Percentiles rank a stretch among this genome's conserved stretches.
Conservation (phyloP, 2,329 filamentous ascomycete genomes). For the Colletotrichum eleusines region DNA sequence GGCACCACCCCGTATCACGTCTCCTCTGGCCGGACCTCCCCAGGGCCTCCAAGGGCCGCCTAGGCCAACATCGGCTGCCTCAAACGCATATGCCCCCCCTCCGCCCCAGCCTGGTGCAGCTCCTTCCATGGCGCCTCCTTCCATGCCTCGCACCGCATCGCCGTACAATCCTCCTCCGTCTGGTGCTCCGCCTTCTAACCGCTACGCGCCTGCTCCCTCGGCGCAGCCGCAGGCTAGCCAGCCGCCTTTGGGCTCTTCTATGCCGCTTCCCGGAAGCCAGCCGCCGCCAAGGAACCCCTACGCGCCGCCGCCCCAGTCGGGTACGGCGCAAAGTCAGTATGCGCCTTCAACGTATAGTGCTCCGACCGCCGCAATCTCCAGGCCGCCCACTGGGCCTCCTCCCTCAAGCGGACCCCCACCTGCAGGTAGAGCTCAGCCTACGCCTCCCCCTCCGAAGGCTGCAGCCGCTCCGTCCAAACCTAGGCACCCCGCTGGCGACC, state of each 20-base stretch:
- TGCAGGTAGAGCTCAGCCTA: constrained; percentile 50
- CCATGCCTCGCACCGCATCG: constrained; percentile 78
- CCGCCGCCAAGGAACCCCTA: constrained; percentile 58
- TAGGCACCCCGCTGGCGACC: constrained; percentile 86
- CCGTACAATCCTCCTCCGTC: constrained; percentile 87
- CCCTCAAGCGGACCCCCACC: constrained; percentile 52
- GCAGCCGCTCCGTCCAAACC: constrained; percentile 64
- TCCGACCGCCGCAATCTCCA: constrained; percentile 49
- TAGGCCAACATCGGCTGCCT: constrained; percentile 67
- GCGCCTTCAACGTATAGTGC: constrained; percentile 67
- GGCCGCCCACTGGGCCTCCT: constrained; percentile 54
- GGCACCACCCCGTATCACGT: constrained; percentile 76
- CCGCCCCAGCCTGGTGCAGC: constrained; percentile 52
- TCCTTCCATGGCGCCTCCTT: constrained; percentile 58
- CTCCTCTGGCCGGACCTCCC: constrained; percentile 73
- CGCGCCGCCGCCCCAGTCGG: constrained; percentile 60
- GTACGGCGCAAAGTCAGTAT: constrained; percentile 67
- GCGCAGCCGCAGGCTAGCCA: constrained; percentile 64
- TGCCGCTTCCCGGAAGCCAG: constrained; percentile 57
- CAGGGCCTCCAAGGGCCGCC: constrained; percentile 59
- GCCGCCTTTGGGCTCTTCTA: constrained; percentile 52
- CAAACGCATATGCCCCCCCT: constrained; percentile 75
- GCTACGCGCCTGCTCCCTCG: constrained; percentile 79
- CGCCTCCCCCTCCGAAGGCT: constrained; percentile 61
- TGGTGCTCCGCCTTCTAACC: constrained; percentile 75